Conservation (phyloP, 1,284 basidiomycete species). For the Leccinum discolor region DNA sequence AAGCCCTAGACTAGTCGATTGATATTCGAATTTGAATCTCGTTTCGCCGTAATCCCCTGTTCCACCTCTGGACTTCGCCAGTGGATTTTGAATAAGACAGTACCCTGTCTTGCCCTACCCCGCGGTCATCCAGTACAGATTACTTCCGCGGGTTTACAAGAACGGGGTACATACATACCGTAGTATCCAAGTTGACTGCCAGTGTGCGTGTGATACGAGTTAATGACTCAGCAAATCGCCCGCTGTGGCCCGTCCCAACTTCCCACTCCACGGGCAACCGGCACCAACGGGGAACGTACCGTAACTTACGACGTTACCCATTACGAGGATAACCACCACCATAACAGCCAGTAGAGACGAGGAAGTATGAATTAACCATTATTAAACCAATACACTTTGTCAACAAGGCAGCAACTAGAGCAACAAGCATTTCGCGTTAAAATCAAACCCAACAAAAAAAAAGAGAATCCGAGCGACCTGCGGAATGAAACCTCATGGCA, state of each 20-base stretch:
- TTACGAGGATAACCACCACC: not conserved
- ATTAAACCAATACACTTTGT: not conserved
- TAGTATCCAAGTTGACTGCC: not conserved
- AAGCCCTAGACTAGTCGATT: not conserved
- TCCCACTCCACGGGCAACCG: not conserved
- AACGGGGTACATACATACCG: too few species aligned
- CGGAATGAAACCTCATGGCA: not conserved
- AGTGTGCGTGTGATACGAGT: not conserved
- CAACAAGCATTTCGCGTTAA: not conserved
- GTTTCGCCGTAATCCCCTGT: not conserved
- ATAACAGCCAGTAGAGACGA: constrained; percentile 1
- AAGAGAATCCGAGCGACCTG: not conserved
- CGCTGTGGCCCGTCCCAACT: not conserved
- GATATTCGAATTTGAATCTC: not conserved
- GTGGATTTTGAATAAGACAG: not conserved
- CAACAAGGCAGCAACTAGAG: not conserved
- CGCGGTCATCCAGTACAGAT: too few species aligned
- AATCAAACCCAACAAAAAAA: constrained; percentile 3
- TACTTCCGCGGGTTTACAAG: too few species aligned
- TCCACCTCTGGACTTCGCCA: not conserved
- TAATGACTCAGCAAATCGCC: not conserved
- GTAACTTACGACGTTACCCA: not conserved
- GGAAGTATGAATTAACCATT: not conserved
- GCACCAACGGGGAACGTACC: not conserved
- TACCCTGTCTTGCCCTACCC: not conserved